A percentile compares a stretch with the other conserved stretches of the same genome.
Evolutionary conservation across 768 basidiomycete species (phyloP).

Genomic region (Tubosaeta sp.): DNA sequence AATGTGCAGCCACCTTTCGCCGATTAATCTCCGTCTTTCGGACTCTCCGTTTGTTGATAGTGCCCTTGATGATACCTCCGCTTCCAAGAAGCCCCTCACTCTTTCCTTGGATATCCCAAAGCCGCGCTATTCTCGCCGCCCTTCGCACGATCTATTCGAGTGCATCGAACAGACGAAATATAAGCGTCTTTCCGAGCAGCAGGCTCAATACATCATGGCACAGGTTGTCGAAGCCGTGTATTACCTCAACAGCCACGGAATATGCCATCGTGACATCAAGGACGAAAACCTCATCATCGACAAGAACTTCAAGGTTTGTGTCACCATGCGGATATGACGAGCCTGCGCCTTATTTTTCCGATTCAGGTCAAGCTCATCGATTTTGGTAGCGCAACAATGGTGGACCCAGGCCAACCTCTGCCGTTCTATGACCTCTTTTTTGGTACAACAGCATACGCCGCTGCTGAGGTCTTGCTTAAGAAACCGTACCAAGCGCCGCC

Average conservation of each 20-base stretch:
- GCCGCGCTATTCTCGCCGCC: constrained; percentile 56
- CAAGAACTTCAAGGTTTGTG: constrained; percentile 57
- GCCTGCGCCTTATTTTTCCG: constrained; percentile 7
- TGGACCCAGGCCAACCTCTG: constrained; percentile 56
- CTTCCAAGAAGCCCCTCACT: constrained; percentile 9
- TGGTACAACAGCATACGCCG: constrained; percentile 93
- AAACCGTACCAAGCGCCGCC: constrained; percentile 88
- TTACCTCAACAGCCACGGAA: constrained; percentile 77
- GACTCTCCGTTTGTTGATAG: constrained; percentile 13
- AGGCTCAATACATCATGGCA: constrained; percentile 78
- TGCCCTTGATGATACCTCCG: neutral
- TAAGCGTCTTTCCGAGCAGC: constrained; percentile 71
- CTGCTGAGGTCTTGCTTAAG: constrained; percentile 89
- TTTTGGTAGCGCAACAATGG: constrained; percentile 85
- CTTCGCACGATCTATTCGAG: constrained; percentile 92
- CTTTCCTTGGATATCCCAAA: constrained; percentile 23
- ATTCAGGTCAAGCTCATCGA: constrained; percentile 88
- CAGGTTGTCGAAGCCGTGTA: constrained; percentile 85
- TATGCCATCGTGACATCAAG: constrained; percentile 95
- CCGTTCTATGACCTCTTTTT: constrained; percentile 79
- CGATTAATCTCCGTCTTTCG: constrained; percentile 15
- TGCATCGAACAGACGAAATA: constrained; percentile 87
- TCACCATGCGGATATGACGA: neutral
- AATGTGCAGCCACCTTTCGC: constrained; percentile 22
- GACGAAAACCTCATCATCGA: constrained; percentile 92